phyloP scores from a whole-genome alignment of 306 rosid species.

The Begonia loranthoides region DNA sequence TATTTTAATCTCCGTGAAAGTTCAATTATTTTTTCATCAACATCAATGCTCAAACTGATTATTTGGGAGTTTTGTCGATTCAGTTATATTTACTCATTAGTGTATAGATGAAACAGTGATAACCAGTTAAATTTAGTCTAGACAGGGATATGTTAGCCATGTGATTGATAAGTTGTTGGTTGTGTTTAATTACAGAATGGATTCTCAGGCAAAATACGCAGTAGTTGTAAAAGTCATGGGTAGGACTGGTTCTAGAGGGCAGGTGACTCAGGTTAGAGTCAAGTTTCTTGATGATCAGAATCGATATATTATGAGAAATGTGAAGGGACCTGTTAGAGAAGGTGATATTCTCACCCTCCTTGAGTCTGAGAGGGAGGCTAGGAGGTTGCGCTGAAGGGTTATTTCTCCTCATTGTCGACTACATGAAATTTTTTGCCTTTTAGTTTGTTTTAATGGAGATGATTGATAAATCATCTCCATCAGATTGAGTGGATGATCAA shows the following conservation, averaged over 20 bases:
- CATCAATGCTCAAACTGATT: too few relatives aligned
- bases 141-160: too few relatives aligned
- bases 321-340: slow-evolving; percentile 15
- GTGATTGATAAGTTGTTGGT: too few relatives aligned
- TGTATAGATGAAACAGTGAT: too few relatives aligned
- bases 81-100: too few relatives aligned
- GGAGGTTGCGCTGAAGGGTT: slow-evolving; percentile 13
- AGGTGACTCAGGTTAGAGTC: slow-evolving; percentile 13
- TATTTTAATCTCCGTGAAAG: too few relatives aligned
- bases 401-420: background rate
- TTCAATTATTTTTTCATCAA: too few relatives aligned
- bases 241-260: slow-evolving; percentile 13
- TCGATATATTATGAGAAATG: slow-evolving; percentile 14
- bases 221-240: slow-evolving; percentile 13
- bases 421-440: background rate
- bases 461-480: too few relatives aligned
- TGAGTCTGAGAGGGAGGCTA: slow-evolving; percentile 17
- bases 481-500: too few relatives aligned
- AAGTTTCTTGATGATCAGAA: slow-evolving; percentile 16
- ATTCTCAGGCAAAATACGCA: slow-evolving; percentile 8
- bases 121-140: too few relatives aligned
- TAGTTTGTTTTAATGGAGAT: too few relatives aligned
- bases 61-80: too few relatives aligned
- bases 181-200: background rate
- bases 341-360: slow-evolving; percentile 12